phyloP scores from a whole-genome alignment of 805 yeast species.

The Kregervanrija fluxuum region DNA sequence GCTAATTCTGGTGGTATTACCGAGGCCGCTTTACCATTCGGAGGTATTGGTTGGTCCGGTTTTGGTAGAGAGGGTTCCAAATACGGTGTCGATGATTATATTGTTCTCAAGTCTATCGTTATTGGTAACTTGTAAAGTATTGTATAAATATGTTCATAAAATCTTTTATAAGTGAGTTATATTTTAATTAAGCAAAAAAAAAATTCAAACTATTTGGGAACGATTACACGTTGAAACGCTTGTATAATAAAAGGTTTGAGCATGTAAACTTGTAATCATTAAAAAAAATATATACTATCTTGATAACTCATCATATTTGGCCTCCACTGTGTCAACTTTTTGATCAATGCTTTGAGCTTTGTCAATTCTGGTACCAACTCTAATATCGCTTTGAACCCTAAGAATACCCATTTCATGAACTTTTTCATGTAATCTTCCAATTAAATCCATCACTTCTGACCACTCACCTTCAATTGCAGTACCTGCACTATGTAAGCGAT shows the following conservation, averaged over 20 bases:
- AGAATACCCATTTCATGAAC: slow-evolving; percentile 68
- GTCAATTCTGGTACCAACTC: slow-evolving; percentile 82
- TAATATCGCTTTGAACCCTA: slow-evolving; percentile 77
- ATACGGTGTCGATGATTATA: slow-evolving; percentile 70
- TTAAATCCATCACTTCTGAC: slow-evolving; percentile 74
- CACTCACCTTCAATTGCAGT: slow-evolving; percentile 87
- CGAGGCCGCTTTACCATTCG: slow-evolving; percentile 64
- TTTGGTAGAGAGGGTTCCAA: slow-evolving; percentile 77
- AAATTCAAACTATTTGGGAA: too few relatives aligned
- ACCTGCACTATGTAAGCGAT: slow-evolving; percentile 84
- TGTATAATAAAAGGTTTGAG: too few relatives aligned
- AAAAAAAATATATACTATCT: too few relatives aligned
- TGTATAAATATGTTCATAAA: too few relatives aligned
- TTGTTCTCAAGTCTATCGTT: slow-evolving; percentile 57
- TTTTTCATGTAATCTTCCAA: slow-evolving; percentile 69
- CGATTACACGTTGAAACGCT: too few relatives aligned
- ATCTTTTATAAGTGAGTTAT: too few relatives aligned
- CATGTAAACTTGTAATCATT: too few relatives aligned
- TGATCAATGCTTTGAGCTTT: slow-evolving; percentile 67
- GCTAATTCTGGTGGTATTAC: slow-evolving; percentile 69
- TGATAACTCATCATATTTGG: slow-evolving; percentile 31
- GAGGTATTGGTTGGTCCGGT: slow-evolving; percentile 74
- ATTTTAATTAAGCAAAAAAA: too few relatives aligned
- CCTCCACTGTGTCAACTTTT: slow-evolving; percentile 58
- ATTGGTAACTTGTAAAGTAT: slow-evolving; percentile 30